Evolutionary conservation across 345 rosid genomes (phyloP).

Genomic region (Brassica carinata): DNA sequence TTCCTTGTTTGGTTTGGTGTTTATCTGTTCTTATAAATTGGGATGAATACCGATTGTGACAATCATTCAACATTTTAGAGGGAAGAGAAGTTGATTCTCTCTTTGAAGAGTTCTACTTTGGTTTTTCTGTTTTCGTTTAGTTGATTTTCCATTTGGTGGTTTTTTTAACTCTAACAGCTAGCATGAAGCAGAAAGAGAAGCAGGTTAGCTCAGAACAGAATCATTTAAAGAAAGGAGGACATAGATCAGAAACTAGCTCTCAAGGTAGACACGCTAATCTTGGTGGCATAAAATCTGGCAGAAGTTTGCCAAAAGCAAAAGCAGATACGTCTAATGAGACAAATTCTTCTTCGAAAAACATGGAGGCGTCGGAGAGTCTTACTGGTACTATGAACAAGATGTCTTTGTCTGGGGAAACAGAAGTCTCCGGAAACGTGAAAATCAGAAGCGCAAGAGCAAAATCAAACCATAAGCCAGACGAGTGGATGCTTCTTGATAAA

Average conservation of each 20-base stretch:
- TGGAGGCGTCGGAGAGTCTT: conserved; percentile 39
- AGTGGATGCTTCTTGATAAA: conserved; percentile 83
- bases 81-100: too few species aligned
- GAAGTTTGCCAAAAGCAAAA: conserved; percentile 43
- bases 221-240: conserved; percentile 33
- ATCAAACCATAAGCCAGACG: conserved; percentile 66
- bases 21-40: too few species aligned
- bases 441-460: conserved; percentile 42
- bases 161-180: conserved; percentile 7
- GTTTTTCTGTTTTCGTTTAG: not conserved
- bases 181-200: conserved; percentile 44
- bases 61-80: too few species aligned
- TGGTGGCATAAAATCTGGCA: conserved; percentile 25
- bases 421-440: conserved; percentile 30
- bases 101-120: not conserved
- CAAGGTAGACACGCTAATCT: conserved; percentile 39
- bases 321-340: conserved; percentile 34
- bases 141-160: not conserved
- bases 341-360: conserved; percentile 45
- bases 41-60: too few species aligned
- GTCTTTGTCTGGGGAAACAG: conserved; percentile 49
- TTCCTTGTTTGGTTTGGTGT: not conserved
- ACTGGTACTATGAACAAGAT: conserved; percentile 39
- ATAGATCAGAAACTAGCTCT: conserved; percentile 35
- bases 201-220: conserved; percentile 35